These are phyloP conservation scores for Cryptococcus depauperatus DNA, from an alignment of 1,284 basidiomycete genomes.

Conservation along the genomic window DNA sequence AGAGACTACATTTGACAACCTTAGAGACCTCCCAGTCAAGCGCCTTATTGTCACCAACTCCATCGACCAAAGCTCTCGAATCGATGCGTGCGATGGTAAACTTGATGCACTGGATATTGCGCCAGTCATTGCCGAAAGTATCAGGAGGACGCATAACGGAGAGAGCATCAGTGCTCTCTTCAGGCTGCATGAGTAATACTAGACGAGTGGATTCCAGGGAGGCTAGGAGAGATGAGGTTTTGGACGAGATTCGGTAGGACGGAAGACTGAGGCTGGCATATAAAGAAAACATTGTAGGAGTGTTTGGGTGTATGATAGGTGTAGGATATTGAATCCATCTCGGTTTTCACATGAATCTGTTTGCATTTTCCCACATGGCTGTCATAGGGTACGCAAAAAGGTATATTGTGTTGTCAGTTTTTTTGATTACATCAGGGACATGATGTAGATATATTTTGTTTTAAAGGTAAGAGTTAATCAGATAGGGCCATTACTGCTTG, in stretches of 20 bases:
- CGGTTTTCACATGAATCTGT: not conserved
- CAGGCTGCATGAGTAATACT: constrained; percentile 23
- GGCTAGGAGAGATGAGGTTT: too few species aligned
- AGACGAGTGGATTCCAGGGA: not conserved
- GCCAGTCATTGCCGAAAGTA: constrained; percentile 87
- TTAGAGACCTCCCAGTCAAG: constrained; percentile 72
- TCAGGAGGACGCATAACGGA: constrained; percentile 93
- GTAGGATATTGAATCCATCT: constrained; percentile 1
- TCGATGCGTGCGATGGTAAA: constrained; percentile 43
- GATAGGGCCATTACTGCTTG: too few species aligned
- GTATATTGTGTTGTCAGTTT: too few species aligned
- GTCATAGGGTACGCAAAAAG: not conserved
- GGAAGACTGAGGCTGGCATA: not conserved
- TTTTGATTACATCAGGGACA: too few species aligned
- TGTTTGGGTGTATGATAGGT: constrained; percentile 1
- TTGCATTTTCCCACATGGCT: not conserved
- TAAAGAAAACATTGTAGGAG: not conserved
- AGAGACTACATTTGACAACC: constrained; percentile 67
- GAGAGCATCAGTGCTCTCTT: constrained; percentile 42
- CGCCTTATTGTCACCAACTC: constrained; percentile 84
- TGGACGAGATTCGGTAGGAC: not conserved
- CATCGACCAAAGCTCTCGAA: constrained; percentile 57
- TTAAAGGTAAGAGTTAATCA: too few species aligned
- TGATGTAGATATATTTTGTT: too few species aligned
- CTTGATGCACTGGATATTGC: constrained; percentile 69